Base-by-base conservation (phyloP, 768 basidiomycete genomes). In the Macrolepiota fuliginosa region DNA sequence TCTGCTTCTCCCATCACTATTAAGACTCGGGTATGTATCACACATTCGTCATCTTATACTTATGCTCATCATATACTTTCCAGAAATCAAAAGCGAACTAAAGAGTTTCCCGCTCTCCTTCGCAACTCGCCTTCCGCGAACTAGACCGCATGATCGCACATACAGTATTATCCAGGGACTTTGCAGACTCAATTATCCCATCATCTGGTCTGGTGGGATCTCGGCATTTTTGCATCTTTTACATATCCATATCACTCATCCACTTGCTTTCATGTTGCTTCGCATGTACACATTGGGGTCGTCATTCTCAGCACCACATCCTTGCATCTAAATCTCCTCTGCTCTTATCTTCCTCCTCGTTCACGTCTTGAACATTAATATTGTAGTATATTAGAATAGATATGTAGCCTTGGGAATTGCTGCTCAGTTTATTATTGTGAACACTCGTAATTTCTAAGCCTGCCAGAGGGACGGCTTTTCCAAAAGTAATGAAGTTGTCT, bases 31-130 rank as follows among this genome's bases (percentile, higher is more conserved):
- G 64, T 61, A 57, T 32, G 54, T 61, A 59, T 62, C 53, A n/a
- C 24, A 35, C 19, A 32, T 35, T 25, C 24, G 11, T 29, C 37
- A 19, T n/a, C 17, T 17, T 35, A 25, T 10, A 15, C 17, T n/a
- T 22, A 39, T 58, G 36, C 22, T 29, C 40, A 36, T 25, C 17
- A 1, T n/a, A 3, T 17, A 37, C 2, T 51, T 17, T 58, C 36
- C 45, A 61, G 60, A 61, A 54, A 61, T 32, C 59, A 61, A 61
- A 55, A 61, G 36, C 60, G 36, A 61, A 54, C 53, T 61, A 27
- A 37, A 22, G 29, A 25, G 36, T 9, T 39, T 37, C 32, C 29
- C 11, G 49, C 12, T 17, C 37, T 54, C 29, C 10, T 24, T 45
- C 42, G 51, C 51, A 37, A 51, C 27, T 1, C 58, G 58, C 51